Evolutionary conservation across 495 filamentous ascomycete species (phyloP).

Genomic region (Annulohypoxylon stygium): DNA sequence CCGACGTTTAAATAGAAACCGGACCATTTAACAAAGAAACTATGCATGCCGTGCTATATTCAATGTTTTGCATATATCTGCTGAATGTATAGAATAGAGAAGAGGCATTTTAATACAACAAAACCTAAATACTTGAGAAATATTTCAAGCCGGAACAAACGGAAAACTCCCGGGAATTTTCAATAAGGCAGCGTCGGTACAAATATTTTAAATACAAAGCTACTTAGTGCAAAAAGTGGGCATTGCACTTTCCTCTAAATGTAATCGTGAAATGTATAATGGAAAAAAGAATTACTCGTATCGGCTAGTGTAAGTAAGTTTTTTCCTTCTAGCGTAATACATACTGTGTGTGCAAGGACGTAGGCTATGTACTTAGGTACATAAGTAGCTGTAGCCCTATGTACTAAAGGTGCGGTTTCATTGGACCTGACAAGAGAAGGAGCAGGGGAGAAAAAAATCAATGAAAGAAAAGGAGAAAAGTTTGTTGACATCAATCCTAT

Average conservation of each 20-base stretch:
- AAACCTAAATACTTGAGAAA: neutral
- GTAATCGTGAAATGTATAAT: neutral
- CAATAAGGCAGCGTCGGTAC: neutral
- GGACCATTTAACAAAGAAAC: neutral
- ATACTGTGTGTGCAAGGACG: constrained; percentile 4
- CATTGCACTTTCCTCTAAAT: neutral
- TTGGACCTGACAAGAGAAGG: constrained; percentile 7
- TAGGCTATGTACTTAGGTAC: constrained; percentile 17
- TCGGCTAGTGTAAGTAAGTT: constrained; percentile 5
- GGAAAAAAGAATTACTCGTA: neutral
- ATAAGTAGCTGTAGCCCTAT: constrained; percentile 20
- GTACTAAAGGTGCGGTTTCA: constrained; percentile 19
- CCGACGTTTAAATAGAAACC: constrained; percentile 19
- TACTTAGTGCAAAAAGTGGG: constrained; percentile 3
- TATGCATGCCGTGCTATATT: neutral
- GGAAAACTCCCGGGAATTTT: constrained; percentile 11
- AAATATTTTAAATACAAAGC: neutral
- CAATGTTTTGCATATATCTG: constrained; percentile 1
- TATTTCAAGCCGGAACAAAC: constrained; percentile 10
- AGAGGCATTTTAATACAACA: neutral
- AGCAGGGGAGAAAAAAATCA: constrained; percentile 3
- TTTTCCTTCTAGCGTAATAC: constrained; percentile 1
- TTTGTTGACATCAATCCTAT: constrained; percentile 13
- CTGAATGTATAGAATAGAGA: neutral
- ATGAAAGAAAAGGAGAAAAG: constrained; percentile 19